Conservation (phyloP, 306 rosid genomes). For the Lathyrus oleraceus region DNA sequence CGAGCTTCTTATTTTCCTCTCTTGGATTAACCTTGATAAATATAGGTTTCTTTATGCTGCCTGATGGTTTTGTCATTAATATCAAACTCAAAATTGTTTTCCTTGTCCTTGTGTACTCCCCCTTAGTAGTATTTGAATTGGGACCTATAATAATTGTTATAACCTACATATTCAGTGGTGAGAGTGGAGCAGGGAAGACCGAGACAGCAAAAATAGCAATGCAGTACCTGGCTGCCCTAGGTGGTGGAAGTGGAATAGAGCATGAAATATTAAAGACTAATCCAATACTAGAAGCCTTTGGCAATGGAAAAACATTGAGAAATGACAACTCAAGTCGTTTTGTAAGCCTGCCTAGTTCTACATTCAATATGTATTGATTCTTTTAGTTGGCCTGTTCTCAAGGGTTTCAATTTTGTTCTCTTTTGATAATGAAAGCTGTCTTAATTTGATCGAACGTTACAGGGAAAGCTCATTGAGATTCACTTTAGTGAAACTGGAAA, state of each 20-base stretch:
- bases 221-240: slow-evolving; percentile 96
- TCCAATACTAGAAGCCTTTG: slow-evolving; percentile 98
- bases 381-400: slow-evolving; percentile 33
- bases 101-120: not conserved
- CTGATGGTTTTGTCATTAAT: slow-evolving; percentile 6
- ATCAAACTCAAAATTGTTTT: slow-evolving; percentile 21
- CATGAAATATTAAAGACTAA: slow-evolving; percentile 92
- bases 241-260: slow-evolving; percentile 99
- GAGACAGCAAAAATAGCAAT: slow-evolving; percentile 98
- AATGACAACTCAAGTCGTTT: slow-evolving; percentile 99
- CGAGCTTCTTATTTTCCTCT: slow-evolving; percentile 12
- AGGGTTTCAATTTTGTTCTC: slow-evolving; percentile 28
- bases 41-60: slow-evolving; percentile 9
- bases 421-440: slow-evolving; percentile 26
- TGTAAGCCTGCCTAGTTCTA: slow-evolving; percentile 57
- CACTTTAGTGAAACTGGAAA: slow-evolving; percentile 97
- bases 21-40: slow-evolving; percentile 6
- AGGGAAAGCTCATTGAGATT: slow-evolving; percentile 98
- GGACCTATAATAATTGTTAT: slow-evolving; percentile 14
- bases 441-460: slow-evolving; percentile 40
- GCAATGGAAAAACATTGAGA: slow-evolving; percentile 94
- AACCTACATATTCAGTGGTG: slow-evolving; percentile 63
- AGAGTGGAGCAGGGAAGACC: slow-evolving; percentile 99
- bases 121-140: slow-evolving; percentile 14
- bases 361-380: slow-evolving; percentile 33